Conservation (phyloP, 192 early-diverging fungal genomes). For the Entomortierella parvispora region DNA sequence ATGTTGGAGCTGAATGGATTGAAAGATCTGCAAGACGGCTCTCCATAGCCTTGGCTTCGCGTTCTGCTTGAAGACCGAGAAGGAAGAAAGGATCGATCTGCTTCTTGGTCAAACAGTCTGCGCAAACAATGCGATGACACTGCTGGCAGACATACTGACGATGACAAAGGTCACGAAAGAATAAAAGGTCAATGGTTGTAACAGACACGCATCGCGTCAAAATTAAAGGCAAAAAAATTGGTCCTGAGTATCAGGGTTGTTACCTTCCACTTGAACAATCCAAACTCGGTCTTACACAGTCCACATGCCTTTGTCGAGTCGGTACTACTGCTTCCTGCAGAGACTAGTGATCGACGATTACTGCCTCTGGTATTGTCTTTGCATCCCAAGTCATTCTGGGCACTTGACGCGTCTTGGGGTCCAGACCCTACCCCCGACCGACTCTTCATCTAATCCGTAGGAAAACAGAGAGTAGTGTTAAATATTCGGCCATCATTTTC, state of each 20-base stretch:
- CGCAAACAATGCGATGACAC: slow-evolving; percentile 51
- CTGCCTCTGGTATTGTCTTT: slow-evolving; percentile 11
- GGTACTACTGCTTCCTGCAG: slow-evolving; percentile 19
- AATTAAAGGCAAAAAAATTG: not conserved
- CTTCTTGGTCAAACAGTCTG: slow-evolving; percentile 57
- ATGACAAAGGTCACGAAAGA: not conserved
- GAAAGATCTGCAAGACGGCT: not conserved
- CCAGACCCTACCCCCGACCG: not conserved
- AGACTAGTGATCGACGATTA: slow-evolving; percentile 13
- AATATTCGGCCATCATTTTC: too few species aligned
- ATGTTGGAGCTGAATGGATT: not conserved
- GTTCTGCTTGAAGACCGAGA: slow-evolving; percentile 33
- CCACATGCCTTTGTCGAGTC: slow-evolving; percentile 45
- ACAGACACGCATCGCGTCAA: not conserved
- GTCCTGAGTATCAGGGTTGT: not conserved
- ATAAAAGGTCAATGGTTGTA: not conserved
- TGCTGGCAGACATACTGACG: slow-evolving; percentile 45
- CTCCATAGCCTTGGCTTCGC: slow-evolving; percentile 16
- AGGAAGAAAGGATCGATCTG: slow-evolving; percentile 50
- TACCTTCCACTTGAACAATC: slow-evolving; percentile 56
- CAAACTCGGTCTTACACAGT: slow-evolving; percentile 51
- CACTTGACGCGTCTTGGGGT: not conserved
- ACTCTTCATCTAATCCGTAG: slow-evolving; percentile 34
- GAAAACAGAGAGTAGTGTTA: not conserved
- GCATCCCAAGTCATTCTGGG: not conserved